These are phyloP conservation scores for Chlorella sp. DNA, from an alignment of 139 green algal species.

Conservation along the genomic window DNA sequence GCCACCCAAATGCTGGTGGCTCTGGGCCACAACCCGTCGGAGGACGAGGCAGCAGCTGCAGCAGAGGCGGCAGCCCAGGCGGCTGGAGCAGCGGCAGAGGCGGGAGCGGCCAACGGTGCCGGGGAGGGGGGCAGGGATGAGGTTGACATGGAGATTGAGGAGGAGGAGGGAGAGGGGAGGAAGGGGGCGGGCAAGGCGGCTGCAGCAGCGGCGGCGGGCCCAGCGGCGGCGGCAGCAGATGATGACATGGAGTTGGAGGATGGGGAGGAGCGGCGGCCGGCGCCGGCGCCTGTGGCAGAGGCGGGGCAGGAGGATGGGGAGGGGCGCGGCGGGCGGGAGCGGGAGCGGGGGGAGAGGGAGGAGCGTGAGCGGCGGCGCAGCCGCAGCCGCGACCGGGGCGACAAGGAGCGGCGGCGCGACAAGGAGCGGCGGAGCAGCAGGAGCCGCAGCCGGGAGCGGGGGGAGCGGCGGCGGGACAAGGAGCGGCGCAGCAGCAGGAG, in stretches of 20 bases:
- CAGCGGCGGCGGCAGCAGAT: not conserved
- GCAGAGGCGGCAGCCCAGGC: not conserved
- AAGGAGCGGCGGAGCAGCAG: not conserved
- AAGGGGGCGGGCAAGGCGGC: not conserved
- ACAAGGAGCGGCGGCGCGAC: not conserved
- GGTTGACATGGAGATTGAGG: constrained; percentile 1
- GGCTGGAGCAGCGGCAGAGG: not conserved
- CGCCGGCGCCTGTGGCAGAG: not conserved
- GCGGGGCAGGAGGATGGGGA: not conserved
- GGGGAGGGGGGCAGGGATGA: not conserved
- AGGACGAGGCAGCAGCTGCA: constrained; percentile 8
- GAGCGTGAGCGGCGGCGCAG: not conserved
- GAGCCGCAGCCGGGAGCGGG: not conserved
- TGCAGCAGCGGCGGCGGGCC: not conserved
- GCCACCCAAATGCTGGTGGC: constrained; percentile 41
- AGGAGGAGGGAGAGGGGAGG: not conserved
- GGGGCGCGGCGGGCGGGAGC: not conserved
- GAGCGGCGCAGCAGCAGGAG: not conserved
- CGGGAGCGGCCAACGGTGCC: not conserved
- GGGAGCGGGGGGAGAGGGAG: not conserved
- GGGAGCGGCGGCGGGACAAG: not conserved
- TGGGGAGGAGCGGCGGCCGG: not conserved
- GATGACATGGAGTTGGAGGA: constrained; percentile 5
- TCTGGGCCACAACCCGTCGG: constrained; percentile 45
- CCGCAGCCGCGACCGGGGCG: not conserved